A percentile compares a stretch with the other conserved stretches of the same genome.
Evolutionary conservation across 176 grass and related monocot genomes (phyloP).

Genomic region (Eragrostis nindensis): DNA sequence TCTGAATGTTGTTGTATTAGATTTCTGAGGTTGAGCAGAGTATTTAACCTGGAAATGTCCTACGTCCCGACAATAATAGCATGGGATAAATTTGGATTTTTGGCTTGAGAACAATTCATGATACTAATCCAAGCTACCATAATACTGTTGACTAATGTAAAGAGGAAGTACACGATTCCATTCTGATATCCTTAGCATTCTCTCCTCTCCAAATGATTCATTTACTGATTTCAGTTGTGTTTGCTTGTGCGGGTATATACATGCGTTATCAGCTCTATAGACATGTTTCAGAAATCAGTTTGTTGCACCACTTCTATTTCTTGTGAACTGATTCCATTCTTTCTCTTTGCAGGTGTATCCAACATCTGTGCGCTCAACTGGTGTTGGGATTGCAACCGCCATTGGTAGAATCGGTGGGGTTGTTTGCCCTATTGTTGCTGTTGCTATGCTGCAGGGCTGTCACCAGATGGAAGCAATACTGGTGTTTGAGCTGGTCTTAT

Average conservation of each 20-base stretch:
- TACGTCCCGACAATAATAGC: neutral
- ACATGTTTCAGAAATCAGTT: slow-evolving; percentile 7
- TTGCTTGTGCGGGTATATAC: neutral
- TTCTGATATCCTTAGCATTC: neutral
- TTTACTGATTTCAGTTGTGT: neutral
- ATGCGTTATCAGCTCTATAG: neutral
- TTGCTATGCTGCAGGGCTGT: slow-evolving; percentile 64
- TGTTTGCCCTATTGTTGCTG: slow-evolving; percentile 67
- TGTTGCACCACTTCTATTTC: neutral
- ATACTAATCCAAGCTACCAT: neutral
- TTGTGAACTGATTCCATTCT: neutral
- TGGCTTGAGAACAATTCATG: neutral
- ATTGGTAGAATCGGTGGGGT: slow-evolving; percentile 75
- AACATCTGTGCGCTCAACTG: slow-evolving; percentile 71
- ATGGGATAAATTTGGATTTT: neutral
- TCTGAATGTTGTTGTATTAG: neutral
- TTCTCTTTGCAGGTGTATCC: slow-evolving; percentile 64
- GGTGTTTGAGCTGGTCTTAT: slow-evolving; percentile 66
- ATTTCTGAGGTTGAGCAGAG: neutral
- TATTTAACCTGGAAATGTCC: neutral
- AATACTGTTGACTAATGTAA: neutral
- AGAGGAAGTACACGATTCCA: neutral
- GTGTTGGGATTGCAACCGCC: slow-evolving; percentile 61
- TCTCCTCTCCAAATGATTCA: neutral
- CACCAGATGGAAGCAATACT: slow-evolving; percentile 64